phyloP scores from a whole-genome alignment of 2,329 filamentous ascomycete species.

The Colletotrichum gloeosporioides region DNA sequence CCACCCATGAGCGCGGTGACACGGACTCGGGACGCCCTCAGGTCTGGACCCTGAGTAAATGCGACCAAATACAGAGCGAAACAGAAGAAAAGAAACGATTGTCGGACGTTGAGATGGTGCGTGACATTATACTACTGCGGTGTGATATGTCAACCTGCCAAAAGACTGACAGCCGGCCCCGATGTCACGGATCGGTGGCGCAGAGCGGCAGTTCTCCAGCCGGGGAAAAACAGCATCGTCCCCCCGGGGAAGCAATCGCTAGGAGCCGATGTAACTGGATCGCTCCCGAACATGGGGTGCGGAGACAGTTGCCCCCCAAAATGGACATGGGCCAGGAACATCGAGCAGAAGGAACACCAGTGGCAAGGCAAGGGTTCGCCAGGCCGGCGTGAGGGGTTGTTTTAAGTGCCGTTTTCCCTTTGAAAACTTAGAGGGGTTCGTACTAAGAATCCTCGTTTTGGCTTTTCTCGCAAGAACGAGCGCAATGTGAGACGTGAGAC shows the following conservation, averaged over 20 bases:
- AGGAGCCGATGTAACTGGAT: conserved; percentile 4
- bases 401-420: neutral
- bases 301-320: neutral
- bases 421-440: neutral
- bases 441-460: neutral
- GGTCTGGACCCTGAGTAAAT: rapidly evolving
- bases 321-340: neutral
- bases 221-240: no score
- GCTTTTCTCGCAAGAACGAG: neutral
- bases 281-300: neutral
- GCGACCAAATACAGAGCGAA: neutral
- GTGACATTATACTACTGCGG: rapidly evolving
- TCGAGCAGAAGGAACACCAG: neutral
- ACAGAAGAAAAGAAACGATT: neutral
- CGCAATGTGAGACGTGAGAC: neutral
- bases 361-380: neutral
- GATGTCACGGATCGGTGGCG: neutral
- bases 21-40: neutral
- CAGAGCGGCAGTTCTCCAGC: neutral
- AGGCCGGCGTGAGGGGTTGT: neutral
- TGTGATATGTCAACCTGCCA: neutral
- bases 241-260: neutral
- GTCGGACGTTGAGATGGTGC: neutral
- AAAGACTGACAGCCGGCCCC: neutral
- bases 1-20: neutral